Evolutionary conservation across 371 early-diverging fungal species (phyloP).

Genomic region (Sporodiniella umbellata): DNA sequence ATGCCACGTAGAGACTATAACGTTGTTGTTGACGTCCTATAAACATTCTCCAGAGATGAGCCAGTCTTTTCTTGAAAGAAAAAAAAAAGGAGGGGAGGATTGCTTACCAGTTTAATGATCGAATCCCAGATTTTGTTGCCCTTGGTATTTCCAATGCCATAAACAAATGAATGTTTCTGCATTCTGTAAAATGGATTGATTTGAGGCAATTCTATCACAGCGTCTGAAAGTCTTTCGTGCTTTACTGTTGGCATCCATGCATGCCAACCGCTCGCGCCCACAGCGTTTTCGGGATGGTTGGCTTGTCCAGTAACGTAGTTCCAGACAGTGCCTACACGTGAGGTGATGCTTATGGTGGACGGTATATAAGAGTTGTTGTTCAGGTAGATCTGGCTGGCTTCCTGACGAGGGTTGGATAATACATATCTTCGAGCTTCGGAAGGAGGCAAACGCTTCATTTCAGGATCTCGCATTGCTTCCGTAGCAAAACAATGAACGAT

Average conservation of each 20-base stretch:
- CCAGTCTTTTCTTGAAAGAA: conserved; percentile 2
- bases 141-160: conserved; percentile 54
- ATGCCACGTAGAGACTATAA: conserved; percentile 42
- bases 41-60: not conserved
- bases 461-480: conserved; percentile 47
- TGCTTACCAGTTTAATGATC: conserved; percentile 60
- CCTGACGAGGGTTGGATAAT: conserved; percentile 51
- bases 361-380: conserved; percentile 27
- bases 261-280: conserved; percentile 19
- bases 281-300: conserved; percentile 4
- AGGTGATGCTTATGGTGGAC: conserved; percentile 21
- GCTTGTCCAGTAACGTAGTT: conserved; percentile 4
- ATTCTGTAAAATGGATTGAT: conserved; percentile 59
- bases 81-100: not conserved
- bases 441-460: conserved; percentile 35
- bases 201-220: conserved; percentile 59
- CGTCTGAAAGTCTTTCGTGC: conserved; percentile 18
- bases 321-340: conserved; percentile 24
- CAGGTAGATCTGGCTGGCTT: conserved; percentile 39
- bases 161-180: conserved; percentile 59
- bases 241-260: conserved; percentile 30
- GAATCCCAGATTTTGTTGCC: conserved; percentile 63
- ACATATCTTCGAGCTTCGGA: conserved; percentile 64
- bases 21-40: conserved; percentile 30
- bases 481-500: conserved; percentile 58